Evolutionary conservation across 805 yeast genomes (phyloP).

Genomic region (Yamadazyma paraphyllophila): DNA sequence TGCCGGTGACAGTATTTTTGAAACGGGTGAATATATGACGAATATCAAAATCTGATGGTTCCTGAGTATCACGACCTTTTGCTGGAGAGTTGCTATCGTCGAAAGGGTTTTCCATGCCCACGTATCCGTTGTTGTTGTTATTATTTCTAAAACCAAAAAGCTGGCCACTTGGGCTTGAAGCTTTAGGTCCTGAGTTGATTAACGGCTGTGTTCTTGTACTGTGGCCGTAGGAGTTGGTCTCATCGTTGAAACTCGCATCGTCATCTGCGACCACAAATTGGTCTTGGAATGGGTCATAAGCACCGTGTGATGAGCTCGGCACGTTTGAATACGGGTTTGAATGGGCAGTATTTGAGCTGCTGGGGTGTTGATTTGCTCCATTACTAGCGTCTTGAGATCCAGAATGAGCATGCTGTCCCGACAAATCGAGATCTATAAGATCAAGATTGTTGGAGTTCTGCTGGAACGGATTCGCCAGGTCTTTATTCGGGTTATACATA

Average conservation of each 20-base stretch:
- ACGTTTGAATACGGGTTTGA: background rate
- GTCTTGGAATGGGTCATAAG: slow-evolving; percentile 34
- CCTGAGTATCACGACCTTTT: slow-evolving; percentile 5
- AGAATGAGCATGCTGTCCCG: background rate
- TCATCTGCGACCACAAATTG: slow-evolving; percentile 35
- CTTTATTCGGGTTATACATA: background rate
- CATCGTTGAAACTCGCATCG: slow-evolving; percentile 21
- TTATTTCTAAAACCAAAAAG: slow-evolving; percentile 15
- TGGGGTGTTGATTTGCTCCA: background rate
- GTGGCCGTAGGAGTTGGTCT: background rate
- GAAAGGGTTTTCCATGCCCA: slow-evolving; percentile 25
- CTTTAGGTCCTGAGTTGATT: slow-evolving; percentile 1
- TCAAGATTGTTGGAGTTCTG: slow-evolving; percentile 7
- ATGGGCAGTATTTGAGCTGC: background rate
- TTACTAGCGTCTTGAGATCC: background rate
- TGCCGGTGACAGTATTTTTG: slow-evolving; percentile 23
- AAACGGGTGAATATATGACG: slow-evolving; percentile 21
- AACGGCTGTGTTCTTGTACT: background rate
- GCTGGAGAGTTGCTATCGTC: slow-evolving; percentile 12
- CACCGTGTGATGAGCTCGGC: slow-evolving; percentile 4
- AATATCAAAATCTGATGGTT: slow-evolving; percentile 36
- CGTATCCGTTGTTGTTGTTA: slow-evolving; percentile 22
- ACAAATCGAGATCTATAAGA: slow-evolving; percentile 26
- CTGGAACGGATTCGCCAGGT: slow-evolving; percentile 2
- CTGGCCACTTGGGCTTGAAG: slow-evolving; percentile 1